Evolutionary conservation across 139 green algal genomes (phyloP).

Genomic region (Coccomyxa sp.): DNA sequence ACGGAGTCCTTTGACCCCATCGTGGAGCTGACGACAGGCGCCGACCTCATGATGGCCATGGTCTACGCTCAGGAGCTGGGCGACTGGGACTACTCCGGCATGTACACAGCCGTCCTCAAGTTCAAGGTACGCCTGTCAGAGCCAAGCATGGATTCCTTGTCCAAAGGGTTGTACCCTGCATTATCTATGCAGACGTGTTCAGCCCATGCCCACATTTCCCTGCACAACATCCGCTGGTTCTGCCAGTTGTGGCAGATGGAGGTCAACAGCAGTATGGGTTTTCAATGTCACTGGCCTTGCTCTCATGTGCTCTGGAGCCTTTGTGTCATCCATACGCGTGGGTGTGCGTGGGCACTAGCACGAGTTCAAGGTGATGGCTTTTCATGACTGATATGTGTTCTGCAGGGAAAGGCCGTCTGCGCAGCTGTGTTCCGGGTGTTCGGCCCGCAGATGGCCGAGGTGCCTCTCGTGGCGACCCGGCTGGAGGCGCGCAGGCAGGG

Average conservation of each 20-base stretch:
- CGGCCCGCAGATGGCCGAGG: conserved; percentile 72
- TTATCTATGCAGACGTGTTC: no score
- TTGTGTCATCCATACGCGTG: background rate
- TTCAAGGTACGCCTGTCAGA: conserved; percentile 46
- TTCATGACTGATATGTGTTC: background rate
- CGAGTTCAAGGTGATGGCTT: background rate
- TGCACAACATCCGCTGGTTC: no score
- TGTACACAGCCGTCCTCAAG: conserved; percentile 76
- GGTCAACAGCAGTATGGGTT: no score
- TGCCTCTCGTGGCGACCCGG: conserved; percentile 86
- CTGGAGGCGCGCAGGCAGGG: conserved; percentile 64
- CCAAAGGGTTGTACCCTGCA: no score
- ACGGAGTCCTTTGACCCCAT: conserved; percentile 85
- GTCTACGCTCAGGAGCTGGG: conserved; percentile 56
- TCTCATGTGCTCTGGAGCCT: background rate
- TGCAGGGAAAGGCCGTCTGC: conserved; percentile 57
- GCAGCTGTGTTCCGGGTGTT: conserved; percentile 76
- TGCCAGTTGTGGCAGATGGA: no score
- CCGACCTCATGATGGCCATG: conserved; percentile 86
- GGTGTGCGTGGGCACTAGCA: background rate
- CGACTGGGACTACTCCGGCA: conserved; percentile 83
- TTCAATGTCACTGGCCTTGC: no score
- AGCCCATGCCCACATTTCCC: no score
- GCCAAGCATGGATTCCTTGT: no score
- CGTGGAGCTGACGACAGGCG: conserved; percentile 62